Evolutionary conservation across 1,284 basidiomycete species (phyloP), one percentile per base, ranked within the genome.

Genomic region (Papiliotrema flavescens): DNA sequence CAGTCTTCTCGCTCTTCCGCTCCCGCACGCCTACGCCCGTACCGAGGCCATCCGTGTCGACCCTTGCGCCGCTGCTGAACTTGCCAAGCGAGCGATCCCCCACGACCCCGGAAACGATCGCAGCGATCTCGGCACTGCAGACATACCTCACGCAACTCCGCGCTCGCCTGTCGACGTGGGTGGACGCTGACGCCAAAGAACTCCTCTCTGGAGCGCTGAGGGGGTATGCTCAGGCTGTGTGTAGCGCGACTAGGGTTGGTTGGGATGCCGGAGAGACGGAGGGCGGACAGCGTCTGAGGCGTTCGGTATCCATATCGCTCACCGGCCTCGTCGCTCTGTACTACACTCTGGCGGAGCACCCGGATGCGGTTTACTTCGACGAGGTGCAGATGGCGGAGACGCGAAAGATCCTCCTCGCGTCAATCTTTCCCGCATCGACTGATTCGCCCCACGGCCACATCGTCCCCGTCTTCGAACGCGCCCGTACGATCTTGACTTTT

Each of bases 381-480:
- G 40, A 42, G 37, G 49, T 40, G 7, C 14, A 13, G 7, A 7
- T 49, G 6, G 37, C 23, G 13, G 20, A 49, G 19, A 24, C 9
- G 34, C 28, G 46, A 15, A 34, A 35, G 17, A 5, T 5, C 48
- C 39, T 65, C 17, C 51, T 65, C 9, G 60, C 54, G 20, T 55
- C 62, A 19, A 51, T 61, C 32, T 61, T 62, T 39, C 45, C 59
- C 1, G 23, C 56, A 20, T 26, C 24, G 15, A 7, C 35, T 34
- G 8, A 51, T 47, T 2, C 55, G 41, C n/a, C 42, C 14, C 6
- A 56, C 43, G 11, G 55, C 34, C 46, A 50, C 36, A 47, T 65
- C 26, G 43, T 56, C 2, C 51, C 56, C 14, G 36, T 65, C 34
- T 55, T 67, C 34, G 23, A 28, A 8, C 41, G 54, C 13, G 36